Percentiles rank a stretch among this genome's conserved stretches.
Evolutionary conservation across 1,284 basidiomycete species (phyloP).

Genomic region (Athelia psychrophila): DNA sequence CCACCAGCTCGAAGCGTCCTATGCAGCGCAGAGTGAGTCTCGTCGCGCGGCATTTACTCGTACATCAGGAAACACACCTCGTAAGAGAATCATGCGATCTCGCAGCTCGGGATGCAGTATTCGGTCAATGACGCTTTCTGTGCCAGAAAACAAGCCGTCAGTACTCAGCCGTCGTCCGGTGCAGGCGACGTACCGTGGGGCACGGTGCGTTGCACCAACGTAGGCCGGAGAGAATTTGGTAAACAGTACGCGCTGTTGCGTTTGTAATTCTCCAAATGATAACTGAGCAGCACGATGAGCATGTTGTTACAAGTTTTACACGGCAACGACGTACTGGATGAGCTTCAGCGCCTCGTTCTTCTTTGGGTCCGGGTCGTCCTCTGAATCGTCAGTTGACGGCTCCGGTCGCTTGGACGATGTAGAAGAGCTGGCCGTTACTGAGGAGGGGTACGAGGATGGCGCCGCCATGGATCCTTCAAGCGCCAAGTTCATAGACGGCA

Average conservation of each 20-base stretch:
- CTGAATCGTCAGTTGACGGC: constrained; percentile 39
- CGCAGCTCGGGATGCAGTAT: constrained; percentile 85
- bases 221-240: constrained; percentile 84
- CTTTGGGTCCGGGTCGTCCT: constrained; percentile 63
- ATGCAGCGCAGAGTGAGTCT: constrained; percentile 22
- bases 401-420: constrained; percentile 14
- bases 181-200: constrained; percentile 60
- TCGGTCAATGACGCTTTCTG: constrained; percentile 86
- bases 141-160: too few species aligned
- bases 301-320: not conserved
- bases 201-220: constrained; percentile 84
- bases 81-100: constrained; percentile 84
- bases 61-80: constrained; percentile 50
- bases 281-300: constrained; percentile 32
- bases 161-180: too few species aligned
- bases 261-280: constrained; percentile 86
- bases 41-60: constrained; percentile 31
- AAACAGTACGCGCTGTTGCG: constrained; percentile 80
- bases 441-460: not conserved
- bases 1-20: constrained; percentile 78
- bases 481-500: constrained; percentile 15
- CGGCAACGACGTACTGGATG: constrained; percentile 53
- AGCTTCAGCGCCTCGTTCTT: constrained; percentile 77
- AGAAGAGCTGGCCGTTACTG: constrained; percentile 13
- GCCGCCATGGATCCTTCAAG: constrained; percentile 8